These are phyloP conservation scores for grape (Vitis vinifera) DNA, from an alignment of 164 flowering plant genomes.

Conservation along the genomic window ASM3070453v1 NC_081821.1:1475501-1476000, in stretches of 20 bases:
- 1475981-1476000: slow-evolving; percentile 50
- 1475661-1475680: slow-evolving; percentile 68
- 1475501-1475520: slow-evolving; percentile 63
- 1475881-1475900: slow-evolving; percentile 53
- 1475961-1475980: slow-evolving; percentile 64
- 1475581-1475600: slow-evolving; percentile 72
- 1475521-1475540: slow-evolving; percentile 62
- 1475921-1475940: slow-evolving; percentile 42
- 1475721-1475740: slow-evolving; percentile 64
- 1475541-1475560: slow-evolving; percentile 93
- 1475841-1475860: slow-evolving; percentile 54
- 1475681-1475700: slow-evolving; percentile 60
- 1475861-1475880: slow-evolving; percentile 53
- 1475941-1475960: slow-evolving; percentile 78
- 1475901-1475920: slow-evolving; percentile 79
- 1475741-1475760: slow-evolving; percentile 80
- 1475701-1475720: slow-evolving; percentile 50
- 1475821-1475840: slow-evolving; percentile 52
- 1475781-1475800: slow-evolving; percentile 63
- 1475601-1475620: slow-evolving; percentile 81
- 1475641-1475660: slow-evolving; percentile 68
- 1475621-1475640: slow-evolving; percentile 75
- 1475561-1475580: slow-evolving; percentile 71
- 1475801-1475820: slow-evolving; percentile 42
- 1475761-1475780: slow-evolving; percentile 52